Evolutionary conservation across 768 basidiomycete genomes (phyloP).

Genomic region (Russula abietina): DNA sequence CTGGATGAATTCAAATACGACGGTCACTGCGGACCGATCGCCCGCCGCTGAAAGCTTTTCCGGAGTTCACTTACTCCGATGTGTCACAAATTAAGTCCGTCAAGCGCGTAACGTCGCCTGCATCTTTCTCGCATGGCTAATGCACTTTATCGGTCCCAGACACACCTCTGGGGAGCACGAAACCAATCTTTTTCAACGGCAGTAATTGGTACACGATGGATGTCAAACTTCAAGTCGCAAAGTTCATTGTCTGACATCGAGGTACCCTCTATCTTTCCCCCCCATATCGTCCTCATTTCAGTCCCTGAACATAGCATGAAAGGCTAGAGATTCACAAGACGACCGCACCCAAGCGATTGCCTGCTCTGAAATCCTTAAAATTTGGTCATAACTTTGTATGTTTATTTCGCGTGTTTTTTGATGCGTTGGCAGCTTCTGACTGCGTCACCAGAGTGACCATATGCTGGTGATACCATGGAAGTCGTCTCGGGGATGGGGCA

Average conservation of each 20-base stretch:
- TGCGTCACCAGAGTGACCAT: slow-evolving; percentile 31
- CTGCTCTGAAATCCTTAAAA: slow-evolving; percentile 14
- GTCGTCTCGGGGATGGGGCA: slow-evolving; percentile 38
- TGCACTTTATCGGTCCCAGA: slow-evolving; percentile 9
- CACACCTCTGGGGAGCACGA: neutral
- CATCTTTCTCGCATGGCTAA: slow-evolving; percentile 6
- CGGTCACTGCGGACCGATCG: neutral
- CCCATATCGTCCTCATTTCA: neutral
- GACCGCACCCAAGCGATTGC: slow-evolving; percentile 17
- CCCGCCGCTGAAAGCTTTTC: neutral
- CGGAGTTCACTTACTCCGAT: neutral
- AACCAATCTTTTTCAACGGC: neutral
- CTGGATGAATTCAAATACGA: no score
- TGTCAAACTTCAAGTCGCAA: slow-evolving; percentile 4
- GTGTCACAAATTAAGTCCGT: neutral
- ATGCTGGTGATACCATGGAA: slow-evolving; percentile 41
- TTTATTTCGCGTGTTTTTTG: neutral
- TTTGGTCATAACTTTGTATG: slow-evolving; percentile 24
- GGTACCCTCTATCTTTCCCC: neutral
- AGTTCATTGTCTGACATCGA: slow-evolving; percentile 15
- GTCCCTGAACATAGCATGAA: slow-evolving; percentile 2
- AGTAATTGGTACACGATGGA: slow-evolving; percentile 12
- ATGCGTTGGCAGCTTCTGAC: neutral
- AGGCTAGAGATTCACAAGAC: slow-evolving; percentile 15
- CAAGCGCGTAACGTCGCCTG: neutral